Conservation (phyloP, 2,329 filamentous ascomycete genomes). For the Trichoderma polysporum region DNA sequence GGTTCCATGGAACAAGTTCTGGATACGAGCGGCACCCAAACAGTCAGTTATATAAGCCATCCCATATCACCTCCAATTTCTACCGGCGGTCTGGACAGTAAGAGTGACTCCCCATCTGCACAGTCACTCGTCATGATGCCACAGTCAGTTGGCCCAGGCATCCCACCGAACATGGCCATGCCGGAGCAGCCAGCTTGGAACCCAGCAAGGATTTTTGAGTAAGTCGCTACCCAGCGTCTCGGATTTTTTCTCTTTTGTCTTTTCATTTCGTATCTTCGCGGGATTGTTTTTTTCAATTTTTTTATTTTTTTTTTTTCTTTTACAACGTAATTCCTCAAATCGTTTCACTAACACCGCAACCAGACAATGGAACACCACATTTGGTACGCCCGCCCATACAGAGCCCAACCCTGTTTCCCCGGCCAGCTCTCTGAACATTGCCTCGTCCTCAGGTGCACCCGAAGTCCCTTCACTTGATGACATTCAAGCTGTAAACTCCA, state of each 20-base stretch:
- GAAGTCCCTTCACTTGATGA: slow-evolving; percentile 56
- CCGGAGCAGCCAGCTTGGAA: slow-evolving; percentile 74
- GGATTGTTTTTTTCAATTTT: neutral
- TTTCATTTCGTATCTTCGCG: neutral
- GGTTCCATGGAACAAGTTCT: slow-evolving; percentile 56
- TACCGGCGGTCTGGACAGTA: slow-evolving; percentile 67
- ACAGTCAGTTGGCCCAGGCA: slow-evolving; percentile 53
- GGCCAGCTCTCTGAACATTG: slow-evolving; percentile 52
- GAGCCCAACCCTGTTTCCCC: slow-evolving; percentile 40
- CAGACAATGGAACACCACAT: slow-evolving; percentile 94
- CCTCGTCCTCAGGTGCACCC: slow-evolving; percentile 53
- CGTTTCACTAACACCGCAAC: neutral
- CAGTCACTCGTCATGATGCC: slow-evolving; percentile 72
- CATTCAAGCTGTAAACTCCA: slow-evolving; percentile 48
- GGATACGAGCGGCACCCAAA: slow-evolving; percentile 52
- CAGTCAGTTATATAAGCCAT: slow-evolving; percentile 68
- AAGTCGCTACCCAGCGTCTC: slow-evolving; percentile 43
- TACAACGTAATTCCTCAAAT: neutral
- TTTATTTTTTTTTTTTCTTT: neutral
- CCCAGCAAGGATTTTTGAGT: slow-evolving; percentile 86
- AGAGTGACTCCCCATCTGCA: slow-evolving; percentile 73
- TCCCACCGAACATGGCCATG: slow-evolving; percentile 57
- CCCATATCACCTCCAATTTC: slow-evolving; percentile 82
- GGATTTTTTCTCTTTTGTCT: neutral
- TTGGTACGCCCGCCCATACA: slow-evolving; percentile 63